Evolutionary conservation across 345 rosid species (phyloP), one percentile per base, ranked within the genome.

Genomic region (Geranium brycei): DNA sequence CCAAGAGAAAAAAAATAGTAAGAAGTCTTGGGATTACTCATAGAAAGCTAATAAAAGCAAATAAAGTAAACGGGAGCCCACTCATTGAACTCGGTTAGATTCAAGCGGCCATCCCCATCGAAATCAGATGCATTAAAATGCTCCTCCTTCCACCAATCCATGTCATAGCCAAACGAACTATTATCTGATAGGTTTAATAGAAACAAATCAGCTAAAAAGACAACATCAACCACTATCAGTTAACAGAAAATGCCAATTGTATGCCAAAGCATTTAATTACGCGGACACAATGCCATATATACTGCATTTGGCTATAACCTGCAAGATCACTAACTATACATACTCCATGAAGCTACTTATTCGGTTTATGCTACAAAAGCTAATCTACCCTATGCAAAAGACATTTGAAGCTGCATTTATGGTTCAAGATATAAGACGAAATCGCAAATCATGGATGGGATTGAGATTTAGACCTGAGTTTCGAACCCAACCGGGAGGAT

Each of bases 111-210:
- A 83, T 95, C 95, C 75, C 93, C 96, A 78, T 88, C 82, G 5
- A 75, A 91, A 88, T 95, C 99, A 18, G 99, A 85, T 63, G 96
- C 96, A 75, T 87, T 88, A 65, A 95, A 95, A 78, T 95, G 99
- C 71, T 87, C 96, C 76, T 83, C 92, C 76, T 80, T 91, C 99
- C 97, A 91, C 99, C 99, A 95, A 62, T 96, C 99, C 92, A 91
- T 95, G 19, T 88, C 88, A 74, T 79, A 77, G 56, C 91, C 95
- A 76, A 84, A 83, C 28, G 96, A 75, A 64, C 72, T 66, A 3
- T 83, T 78, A 73, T 83, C 98, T 88, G 71, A 17, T 51, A 67
- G 59, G 71, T 31, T 31, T 35, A 31, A 57, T 72, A 60, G 31
- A 61, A 69, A 66, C 58, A 61, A 76, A 8, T 47, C 53, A 47